These are phyloP conservation scores for Termitomyces sp. DNA, from an alignment of 768 basidiomycete genomes.

Conservation along the genomic window DNA sequence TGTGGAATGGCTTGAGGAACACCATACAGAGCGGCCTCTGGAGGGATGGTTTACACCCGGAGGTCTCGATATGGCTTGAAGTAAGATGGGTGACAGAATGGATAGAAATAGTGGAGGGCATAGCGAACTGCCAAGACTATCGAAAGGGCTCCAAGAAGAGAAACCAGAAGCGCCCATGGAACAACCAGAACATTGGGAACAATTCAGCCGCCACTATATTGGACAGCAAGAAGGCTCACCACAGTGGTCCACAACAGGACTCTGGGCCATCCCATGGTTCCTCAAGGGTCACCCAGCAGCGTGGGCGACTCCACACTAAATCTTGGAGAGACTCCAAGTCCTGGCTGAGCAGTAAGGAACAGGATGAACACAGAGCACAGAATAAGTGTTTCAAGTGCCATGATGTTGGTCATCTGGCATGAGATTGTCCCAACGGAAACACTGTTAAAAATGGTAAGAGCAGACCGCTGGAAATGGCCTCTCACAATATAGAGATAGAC, in stretches of 20 bases:
- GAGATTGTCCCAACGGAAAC: neutral
- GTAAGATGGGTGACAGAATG: neutral
- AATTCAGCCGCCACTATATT: too few species aligned
- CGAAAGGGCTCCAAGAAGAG: neutral
- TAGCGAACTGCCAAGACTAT: neutral
- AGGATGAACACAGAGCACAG: neutral
- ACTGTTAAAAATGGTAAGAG: constrained; percentile 12
- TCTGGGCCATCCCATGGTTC: neutral
- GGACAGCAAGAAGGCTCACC: too few species aligned
- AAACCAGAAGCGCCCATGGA: neutral
- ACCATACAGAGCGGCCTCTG: constrained; percentile 6
- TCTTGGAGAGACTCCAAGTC: neutral
- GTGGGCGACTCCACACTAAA: neutral
- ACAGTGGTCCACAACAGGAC: too few species aligned
- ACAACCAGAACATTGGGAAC: too few species aligned
- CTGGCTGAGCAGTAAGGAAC: neutral
- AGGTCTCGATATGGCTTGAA: constrained; percentile 6
- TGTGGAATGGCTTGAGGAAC: neutral
- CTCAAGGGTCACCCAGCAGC: neutral
- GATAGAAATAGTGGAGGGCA: neutral
- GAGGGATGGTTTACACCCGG: too few species aligned
- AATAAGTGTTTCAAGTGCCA: too few species aligned
- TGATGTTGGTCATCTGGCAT: neutral
- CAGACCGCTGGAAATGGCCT: constrained; percentile 10
- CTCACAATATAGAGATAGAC: neutral